Conservation (phyloP, 2,329 filamentous ascomycete genomes). For the Diaporthe vaccinii region DNA sequence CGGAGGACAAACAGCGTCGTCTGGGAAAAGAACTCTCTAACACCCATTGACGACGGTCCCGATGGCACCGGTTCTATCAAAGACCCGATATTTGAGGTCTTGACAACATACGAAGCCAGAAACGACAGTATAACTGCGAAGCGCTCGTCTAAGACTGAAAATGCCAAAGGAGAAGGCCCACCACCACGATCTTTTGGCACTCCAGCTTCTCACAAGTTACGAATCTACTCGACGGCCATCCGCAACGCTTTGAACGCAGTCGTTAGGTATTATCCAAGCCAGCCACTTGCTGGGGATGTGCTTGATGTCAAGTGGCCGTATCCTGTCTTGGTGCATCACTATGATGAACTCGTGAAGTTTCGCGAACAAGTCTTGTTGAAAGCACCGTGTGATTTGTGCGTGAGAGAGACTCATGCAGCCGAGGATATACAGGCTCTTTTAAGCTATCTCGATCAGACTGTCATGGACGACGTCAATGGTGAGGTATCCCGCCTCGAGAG, state of each 20-base stretch:
- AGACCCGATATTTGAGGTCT: too few relatives aligned
- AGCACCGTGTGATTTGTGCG: conserved; percentile 39
- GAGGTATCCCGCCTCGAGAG: conserved; percentile 43
- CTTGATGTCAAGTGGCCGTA: conserved; percentile 45
- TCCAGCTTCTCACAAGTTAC: too few relatives aligned
- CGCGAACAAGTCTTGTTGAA: conserved; percentile 3
- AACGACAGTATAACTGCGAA: too few relatives aligned
- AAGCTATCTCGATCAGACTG: conserved; percentile 43
- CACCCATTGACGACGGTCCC: too few relatives aligned
- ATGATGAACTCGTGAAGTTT: conserved; percentile 45
- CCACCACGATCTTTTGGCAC: too few relatives aligned
- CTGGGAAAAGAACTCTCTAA: too few relatives aligned
- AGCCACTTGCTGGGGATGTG: conserved; percentile 42
- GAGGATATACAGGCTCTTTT: conserved; percentile 43
- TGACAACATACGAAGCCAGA: too few relatives aligned
- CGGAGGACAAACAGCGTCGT: too few relatives aligned
- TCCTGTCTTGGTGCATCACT: conserved; percentile 47
- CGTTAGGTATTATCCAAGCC: conserved; percentile 48
- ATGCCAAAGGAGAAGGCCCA: background rate
- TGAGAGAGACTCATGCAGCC: conserved; percentile 37
- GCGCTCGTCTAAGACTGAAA: too few relatives aligned
- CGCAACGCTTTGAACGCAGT: conserved; percentile 46
- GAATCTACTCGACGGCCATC: conserved; percentile 43
- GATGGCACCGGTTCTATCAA: too few relatives aligned
- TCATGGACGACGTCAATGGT: conserved; percentile 44